Conservation (phyloP, 2,329 filamentous ascomycete genomes). For the Monilinia laxa region DNA sequence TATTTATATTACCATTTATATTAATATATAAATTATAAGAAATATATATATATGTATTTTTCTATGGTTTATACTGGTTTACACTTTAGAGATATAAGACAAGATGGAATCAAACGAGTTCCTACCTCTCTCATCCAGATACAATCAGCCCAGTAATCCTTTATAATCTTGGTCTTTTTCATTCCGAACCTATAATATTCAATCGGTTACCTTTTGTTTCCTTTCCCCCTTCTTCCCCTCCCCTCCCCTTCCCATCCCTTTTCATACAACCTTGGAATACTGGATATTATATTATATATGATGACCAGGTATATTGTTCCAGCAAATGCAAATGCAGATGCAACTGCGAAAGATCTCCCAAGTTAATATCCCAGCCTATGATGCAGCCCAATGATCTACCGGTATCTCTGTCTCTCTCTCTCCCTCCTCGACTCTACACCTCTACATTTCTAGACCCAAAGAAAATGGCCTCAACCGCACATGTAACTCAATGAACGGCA, state of each 20-base stretch:
- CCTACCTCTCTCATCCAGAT: not conserved
- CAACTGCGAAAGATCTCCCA: not conserved
- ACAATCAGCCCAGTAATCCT: too few species aligned
- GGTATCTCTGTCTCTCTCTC: too few species aligned
- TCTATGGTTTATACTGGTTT: not conserved
- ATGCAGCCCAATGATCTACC: too few species aligned
- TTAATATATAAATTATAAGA: too few species aligned
- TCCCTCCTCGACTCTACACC: too few species aligned
- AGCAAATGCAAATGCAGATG: not conserved
- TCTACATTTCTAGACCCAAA: too few species aligned
- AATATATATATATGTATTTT: too few species aligned
- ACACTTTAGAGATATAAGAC: not conserved
- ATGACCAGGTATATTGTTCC: not conserved
- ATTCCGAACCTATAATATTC: conserved; percentile 8
- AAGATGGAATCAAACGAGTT: not conserved
- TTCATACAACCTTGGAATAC: too few species aligned
- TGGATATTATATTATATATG: not conserved
- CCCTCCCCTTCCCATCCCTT: too few species aligned
- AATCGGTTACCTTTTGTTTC: not conserved
- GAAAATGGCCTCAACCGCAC: conserved; percentile 1
- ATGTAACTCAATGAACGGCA: conserved; percentile 2
- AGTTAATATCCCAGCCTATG: not conserved
- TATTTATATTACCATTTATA: too few species aligned
- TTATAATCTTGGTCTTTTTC: conserved; percentile 11
- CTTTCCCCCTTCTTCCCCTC: too few species aligned